Conservation (phyloP, 2,329 filamentous ascomycete genomes). For the Venturia oleaginea region DNA sequence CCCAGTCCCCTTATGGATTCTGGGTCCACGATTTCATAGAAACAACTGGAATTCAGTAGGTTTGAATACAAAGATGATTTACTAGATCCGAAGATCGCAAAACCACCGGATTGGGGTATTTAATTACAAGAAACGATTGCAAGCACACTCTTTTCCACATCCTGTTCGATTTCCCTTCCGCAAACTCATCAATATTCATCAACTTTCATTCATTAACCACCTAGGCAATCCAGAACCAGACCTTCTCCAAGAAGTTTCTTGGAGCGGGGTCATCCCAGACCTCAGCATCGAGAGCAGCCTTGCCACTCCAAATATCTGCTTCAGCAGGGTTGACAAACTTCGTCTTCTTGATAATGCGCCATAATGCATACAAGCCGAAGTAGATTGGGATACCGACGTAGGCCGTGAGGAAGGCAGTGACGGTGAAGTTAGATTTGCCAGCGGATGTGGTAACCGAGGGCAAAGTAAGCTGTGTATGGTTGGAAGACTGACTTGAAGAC, state of each 20-base stretch:
- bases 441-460: constrained; percentile 24
- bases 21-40: too few relatives aligned
- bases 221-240: constrained; percentile 41
- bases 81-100: too few relatives aligned
- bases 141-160: not conserved
- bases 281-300: constrained; percentile 38
- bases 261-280: constrained; percentile 35
- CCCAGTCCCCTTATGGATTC: too few relatives aligned
- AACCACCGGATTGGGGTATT: too few relatives aligned
- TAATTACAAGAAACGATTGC: too few relatives aligned
- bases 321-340: constrained; percentile 35
- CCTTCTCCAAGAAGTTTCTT: constrained; percentile 36
- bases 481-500: constrained; percentile 29
- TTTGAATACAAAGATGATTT: too few relatives aligned
- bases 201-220: not conserved
- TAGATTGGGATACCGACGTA: constrained; percentile 38
- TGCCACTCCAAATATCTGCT: constrained; percentile 39
- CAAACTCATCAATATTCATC: not conserved
- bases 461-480: constrained; percentile 28
- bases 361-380: constrained; percentile 45
- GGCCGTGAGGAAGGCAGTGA: constrained; percentile 41
- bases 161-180: not conserved
- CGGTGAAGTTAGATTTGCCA: constrained; percentile 28
- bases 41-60: too few relatives aligned
- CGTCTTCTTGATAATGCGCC: constrained; percentile 59